Evolutionary conservation across 805 yeast species (phyloP).

Genomic region (Yamadazyma laniorum): DNA sequence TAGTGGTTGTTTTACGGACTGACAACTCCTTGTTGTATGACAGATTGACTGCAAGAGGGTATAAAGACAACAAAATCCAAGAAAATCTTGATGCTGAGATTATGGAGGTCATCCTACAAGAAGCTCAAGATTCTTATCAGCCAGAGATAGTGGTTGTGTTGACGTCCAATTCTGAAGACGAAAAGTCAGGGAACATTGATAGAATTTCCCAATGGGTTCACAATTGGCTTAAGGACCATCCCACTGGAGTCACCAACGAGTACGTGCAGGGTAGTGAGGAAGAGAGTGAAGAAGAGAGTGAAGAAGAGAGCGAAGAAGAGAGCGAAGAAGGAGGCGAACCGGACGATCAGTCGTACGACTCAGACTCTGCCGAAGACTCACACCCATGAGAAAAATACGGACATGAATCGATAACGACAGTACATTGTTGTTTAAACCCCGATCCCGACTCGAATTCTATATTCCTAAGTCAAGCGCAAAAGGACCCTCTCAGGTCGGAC

Average conservation of each 20-base stretch:
- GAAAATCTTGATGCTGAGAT: constrained; percentile 96
- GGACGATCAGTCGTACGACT: no score
- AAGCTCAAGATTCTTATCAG: constrained; percentile 80
- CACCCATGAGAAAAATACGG: no score
- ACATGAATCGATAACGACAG: no score
- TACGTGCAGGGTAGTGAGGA: constrained; percentile 16
- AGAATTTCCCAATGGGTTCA: constrained; percentile 73
- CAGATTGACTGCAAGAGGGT: constrained; percentile 72
- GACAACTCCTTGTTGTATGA: constrained; percentile 72
- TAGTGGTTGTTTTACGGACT: constrained; percentile 85
- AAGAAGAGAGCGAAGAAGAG: constrained; percentile 11
- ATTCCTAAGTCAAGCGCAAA: no score
- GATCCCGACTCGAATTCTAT: no score
- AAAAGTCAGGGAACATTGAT: constrained; percentile 79
- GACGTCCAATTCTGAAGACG: constrained; percentile 66
- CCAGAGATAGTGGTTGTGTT: constrained; percentile 81
- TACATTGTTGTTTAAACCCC: no score
- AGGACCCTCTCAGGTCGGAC: no score
- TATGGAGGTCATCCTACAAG: constrained; percentile 86
- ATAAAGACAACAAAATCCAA: constrained; percentile 75
- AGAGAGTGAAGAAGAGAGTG: constrained; percentile 15
- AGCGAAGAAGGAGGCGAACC: no score
- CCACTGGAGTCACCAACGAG: constrained; percentile 33
- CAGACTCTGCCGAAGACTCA: not conserved
- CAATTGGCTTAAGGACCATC: constrained; percentile 64